Base-by-base conservation (phyloP, 1,284 basidiomycete species). In the Apiotrichum sp. region DNA sequence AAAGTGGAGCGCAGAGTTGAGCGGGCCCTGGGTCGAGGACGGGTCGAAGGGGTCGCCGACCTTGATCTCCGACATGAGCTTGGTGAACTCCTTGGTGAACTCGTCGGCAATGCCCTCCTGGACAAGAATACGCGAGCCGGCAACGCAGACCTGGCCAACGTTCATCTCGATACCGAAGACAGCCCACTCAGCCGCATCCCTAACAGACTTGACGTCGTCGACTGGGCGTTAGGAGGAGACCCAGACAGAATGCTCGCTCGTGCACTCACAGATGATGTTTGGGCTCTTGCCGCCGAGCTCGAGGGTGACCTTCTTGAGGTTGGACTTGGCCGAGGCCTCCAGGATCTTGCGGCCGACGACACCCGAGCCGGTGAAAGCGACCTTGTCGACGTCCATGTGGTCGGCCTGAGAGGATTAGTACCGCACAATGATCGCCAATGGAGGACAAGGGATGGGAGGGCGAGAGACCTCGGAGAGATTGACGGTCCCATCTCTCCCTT, bases 311-410 rank as follows among this genome's bases (percentile, higher is more conserved):
- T 82, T 62, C 72, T 93, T 62, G n/a, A 95, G 75, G 74, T 95
- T 93, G 50, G 81, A 85, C 77, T 84, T 83, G 3, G 89, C 84
- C 1, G 90, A 83, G 0, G 86, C 82, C 67, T 87, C 84, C 83
- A 93, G 85, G 75, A 95, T 83, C 75, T 87, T 86, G 34, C 89
- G 82, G 7, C 92, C 92, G 47, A 88, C 84, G 49, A 86, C 79
- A 0, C 87, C 90, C 58, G 74, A 76, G 14, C 78, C 78, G 31
- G 78, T 78, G 68, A 79, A 78, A 1, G 55, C 53, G 38, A 58
- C 57, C 74, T 91, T 90, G 76, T 90, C 86, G 47, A 91, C 84
- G 65, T 85, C 86, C 50, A 71, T 79, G 74, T 91, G 88, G n/a
- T 81, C 74, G 45, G 59, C 56, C 47, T 49, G 49, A 41, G 14